Conservation (phyloP, 257 asterid species). For the Catharanthus roseus region DNA sequence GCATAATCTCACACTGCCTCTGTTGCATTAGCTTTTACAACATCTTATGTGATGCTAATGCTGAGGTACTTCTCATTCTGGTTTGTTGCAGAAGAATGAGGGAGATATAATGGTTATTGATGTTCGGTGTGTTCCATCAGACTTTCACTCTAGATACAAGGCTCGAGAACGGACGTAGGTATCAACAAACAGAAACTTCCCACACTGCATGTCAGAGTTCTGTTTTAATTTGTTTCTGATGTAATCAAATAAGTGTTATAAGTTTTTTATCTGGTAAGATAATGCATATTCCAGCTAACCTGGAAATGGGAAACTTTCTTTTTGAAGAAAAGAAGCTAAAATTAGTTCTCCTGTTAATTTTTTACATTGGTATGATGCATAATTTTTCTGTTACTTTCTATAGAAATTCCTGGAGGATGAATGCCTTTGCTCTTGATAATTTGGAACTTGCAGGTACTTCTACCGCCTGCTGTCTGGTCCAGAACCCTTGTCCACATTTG, state of each 20-base stretch:
- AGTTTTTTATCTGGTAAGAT: not conserved
- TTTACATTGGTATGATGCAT: not conserved
- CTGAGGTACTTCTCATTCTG: constrained; percentile 21
- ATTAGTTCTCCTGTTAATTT: not conserved
- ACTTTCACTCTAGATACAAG: constrained; percentile 82
- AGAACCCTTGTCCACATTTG: constrained; percentile 62
- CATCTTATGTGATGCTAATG: constrained; percentile 1
- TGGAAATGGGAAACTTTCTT: not conserved
- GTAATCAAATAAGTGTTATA: not conserved
- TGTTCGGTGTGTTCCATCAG: constrained; percentile 70
- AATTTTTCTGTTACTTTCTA: not conserved
- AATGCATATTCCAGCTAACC: not conserved
- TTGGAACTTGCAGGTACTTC: constrained; percentile 60
- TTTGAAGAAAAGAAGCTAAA: not conserved
- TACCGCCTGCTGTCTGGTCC: constrained; percentile 64
- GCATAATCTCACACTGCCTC: not conserved
- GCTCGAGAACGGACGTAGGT: constrained; percentile 98
- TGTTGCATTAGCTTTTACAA: not conserved
- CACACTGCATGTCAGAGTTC: not conserved
- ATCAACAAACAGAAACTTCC: constrained; percentile 26
- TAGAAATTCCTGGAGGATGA: not conserved
- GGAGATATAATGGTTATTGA: constrained; percentile 79
- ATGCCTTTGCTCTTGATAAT: not conserved
- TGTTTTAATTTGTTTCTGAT: not conserved
- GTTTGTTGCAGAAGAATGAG: constrained; percentile 63